Conservation (phyloP, 1,139 yeast genomes). For the Geotrichum restrictum region DNA sequence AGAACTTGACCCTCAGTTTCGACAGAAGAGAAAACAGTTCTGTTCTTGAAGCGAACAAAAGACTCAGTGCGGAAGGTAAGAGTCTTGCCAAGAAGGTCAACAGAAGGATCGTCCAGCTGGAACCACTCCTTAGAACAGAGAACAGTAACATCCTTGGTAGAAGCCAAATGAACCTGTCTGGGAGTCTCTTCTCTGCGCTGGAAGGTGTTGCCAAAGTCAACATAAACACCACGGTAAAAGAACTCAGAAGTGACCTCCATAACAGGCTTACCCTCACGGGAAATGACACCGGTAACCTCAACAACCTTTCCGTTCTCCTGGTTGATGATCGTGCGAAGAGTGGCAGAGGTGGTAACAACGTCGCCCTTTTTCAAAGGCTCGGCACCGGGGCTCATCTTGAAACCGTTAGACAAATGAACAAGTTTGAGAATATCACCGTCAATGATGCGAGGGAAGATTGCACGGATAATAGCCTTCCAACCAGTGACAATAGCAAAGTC, state of each 20-base stretch:
- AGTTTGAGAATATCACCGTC: constrained; percentile 94
- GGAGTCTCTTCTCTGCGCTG: constrained; percentile 85
- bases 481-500: constrained; percentile 98
- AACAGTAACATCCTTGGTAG: constrained; percentile 89
- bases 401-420: constrained; percentile 93
- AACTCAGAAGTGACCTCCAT: constrained; percentile 94
- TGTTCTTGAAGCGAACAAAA: constrained; percentile 73
- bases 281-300: constrained; percentile 87
- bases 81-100: constrained; percentile 72
- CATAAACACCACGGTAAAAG: constrained; percentile 91
- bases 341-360: constrained; percentile 74
- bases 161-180: constrained; percentile 65
- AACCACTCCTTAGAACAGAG: constrained; percentile 97
- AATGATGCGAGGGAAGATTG: constrained; percentile 91
- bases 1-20: constrained; percentile 79
- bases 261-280: constrained; percentile 71
- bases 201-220: constrained; percentile 88
- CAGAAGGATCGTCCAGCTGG: constrained; percentile 64
- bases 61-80: constrained; percentile 89
- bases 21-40: constrained; percentile 72
- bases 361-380: constrained; percentile 87
- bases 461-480: constrained; percentile 96
- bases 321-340: constrained; percentile 81
- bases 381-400: constrained; percentile 90
- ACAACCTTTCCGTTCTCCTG: constrained; percentile 93